phyloP scores from a whole-genome alignment of 1,139 yeast genomes.

The Geotrichum australiense region DNA sequence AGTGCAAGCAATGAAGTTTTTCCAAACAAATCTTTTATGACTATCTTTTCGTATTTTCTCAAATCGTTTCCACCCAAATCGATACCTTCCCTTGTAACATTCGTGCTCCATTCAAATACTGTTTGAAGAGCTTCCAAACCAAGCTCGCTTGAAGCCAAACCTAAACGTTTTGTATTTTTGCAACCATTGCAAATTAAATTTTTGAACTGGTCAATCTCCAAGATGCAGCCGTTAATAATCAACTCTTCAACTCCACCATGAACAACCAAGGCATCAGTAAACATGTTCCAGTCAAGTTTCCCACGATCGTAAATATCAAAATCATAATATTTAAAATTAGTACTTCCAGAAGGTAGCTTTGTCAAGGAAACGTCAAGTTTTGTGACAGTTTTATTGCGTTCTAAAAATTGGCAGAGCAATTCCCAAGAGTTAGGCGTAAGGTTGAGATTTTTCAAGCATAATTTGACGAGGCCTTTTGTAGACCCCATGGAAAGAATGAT shows the following conservation, averaged over 20 bases:
- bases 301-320: constrained; percentile 42
- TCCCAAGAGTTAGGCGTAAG: constrained; percentile 70
- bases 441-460: constrained; percentile 73
- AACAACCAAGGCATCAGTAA: constrained; percentile 48
- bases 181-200: constrained; percentile 49
- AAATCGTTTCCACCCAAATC: constrained; percentile 57
- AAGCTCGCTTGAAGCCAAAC: constrained; percentile 68
- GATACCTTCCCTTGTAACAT: constrained; percentile 58
- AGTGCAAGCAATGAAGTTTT: constrained; percentile 43
- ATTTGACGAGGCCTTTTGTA: constrained; percentile 55
- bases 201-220: constrained; percentile 42
- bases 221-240: constrained; percentile 71
- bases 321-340: constrained; percentile 14
- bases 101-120: constrained; percentile 53
- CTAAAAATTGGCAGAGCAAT: constrained; percentile 62
- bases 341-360: constrained; percentile 13
- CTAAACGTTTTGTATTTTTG: constrained; percentile 58
- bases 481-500: constrained; percentile 58
- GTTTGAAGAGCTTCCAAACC: constrained; percentile 48
- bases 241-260: constrained; percentile 80
- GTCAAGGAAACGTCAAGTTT: constrained; percentile 47
- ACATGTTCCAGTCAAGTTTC: constrained; percentile 69
- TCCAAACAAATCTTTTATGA: constrained; percentile 11
- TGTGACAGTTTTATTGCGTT: constrained; percentile 49
- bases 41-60: constrained; percentile 10